Percentiles rank a stretch among this genome's conserved stretches.
Conservation (phyloP, 2,329 filamentous ascomycete species). For the Metarhizium brunneum region DNA sequence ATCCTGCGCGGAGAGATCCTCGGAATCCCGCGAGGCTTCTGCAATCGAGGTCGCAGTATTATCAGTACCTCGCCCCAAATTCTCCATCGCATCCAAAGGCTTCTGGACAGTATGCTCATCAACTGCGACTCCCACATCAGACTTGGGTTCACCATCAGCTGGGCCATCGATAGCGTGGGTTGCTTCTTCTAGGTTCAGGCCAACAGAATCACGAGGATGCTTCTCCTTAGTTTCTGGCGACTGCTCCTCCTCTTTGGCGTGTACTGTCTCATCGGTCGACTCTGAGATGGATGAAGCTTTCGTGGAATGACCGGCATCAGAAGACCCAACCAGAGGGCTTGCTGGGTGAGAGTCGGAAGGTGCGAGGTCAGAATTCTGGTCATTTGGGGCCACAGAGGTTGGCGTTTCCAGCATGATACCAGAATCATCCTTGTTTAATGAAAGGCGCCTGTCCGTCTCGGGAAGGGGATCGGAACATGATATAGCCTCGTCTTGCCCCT, state of each 20-base stretch:
- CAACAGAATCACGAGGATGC: neutral
- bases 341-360: conserved; percentile 48
- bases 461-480: conserved; percentile 14
- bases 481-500: conserved; percentile 13
- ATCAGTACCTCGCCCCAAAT: neutral
- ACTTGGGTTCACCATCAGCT: neutral
- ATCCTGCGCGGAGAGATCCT: neutral
- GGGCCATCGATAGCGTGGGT: neutral
- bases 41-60: neutral
- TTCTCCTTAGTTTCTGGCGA: conserved; percentile 7
- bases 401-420: conserved; percentile 40
- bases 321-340: conserved; percentile 43
- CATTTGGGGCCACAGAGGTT: conserved; percentile 32
- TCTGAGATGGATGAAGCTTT: conserved; percentile 56
- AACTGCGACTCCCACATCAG: neutral
- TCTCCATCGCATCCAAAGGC: neutral
- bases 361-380: conserved; percentile 37
- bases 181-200: neutral
- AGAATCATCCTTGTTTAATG: conserved; percentile 42
- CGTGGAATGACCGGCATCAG: conserved; percentile 49
- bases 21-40: neutral
- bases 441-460: conserved; percentile 23
- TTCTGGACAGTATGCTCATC: neutral
- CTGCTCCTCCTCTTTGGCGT: conserved; percentile 22
- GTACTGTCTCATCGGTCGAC: conserved; percentile 50